phyloP scores from a whole-genome alignment of 1,284 basidiomycete species.

The Paramarasmius palmivorus region DNA sequence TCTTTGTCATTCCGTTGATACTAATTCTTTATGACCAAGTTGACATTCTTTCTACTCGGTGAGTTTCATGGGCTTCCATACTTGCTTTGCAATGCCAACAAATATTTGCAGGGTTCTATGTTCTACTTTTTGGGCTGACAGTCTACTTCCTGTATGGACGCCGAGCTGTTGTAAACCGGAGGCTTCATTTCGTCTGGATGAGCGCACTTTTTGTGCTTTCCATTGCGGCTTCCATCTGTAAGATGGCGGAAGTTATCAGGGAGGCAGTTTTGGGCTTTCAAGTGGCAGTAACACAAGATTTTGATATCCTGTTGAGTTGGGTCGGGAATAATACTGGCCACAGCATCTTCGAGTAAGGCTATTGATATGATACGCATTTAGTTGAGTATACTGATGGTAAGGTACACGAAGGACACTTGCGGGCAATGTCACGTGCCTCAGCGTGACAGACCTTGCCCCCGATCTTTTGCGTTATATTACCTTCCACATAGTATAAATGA shows the following conservation, averaged over 20 bases:
- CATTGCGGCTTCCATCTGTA: neutral
- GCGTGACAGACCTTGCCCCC: no score
- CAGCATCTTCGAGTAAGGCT: no score
- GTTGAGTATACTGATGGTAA: no score
- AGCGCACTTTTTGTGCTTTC: neutral
- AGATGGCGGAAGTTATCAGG: neutral
- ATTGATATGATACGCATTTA: no score
- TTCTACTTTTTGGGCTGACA: constrained; percentile 1
- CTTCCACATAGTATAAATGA: no score
- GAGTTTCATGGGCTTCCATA: no score
- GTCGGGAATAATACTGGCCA: neutral
- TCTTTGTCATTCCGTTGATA: no score
- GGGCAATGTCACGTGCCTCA: no score
- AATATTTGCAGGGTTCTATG: constrained; percentile 5
- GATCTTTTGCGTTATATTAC: no score
- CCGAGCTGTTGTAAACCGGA: neutral
- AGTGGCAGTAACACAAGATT: neutral
- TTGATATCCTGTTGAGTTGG: neutral
- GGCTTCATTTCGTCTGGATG: constrained; percentile 2
- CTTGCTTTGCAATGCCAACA: neutral
- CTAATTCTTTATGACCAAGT: no score
- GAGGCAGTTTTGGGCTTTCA: neutral
- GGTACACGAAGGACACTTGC: no score
- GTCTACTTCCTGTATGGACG: neutral
- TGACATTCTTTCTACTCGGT: no score